Evolutionary conservation across 768 basidiomycete genomes (phyloP), one percentile per base, ranked within the genome.

Genomic region (Tephrocybe sp.): DNA sequence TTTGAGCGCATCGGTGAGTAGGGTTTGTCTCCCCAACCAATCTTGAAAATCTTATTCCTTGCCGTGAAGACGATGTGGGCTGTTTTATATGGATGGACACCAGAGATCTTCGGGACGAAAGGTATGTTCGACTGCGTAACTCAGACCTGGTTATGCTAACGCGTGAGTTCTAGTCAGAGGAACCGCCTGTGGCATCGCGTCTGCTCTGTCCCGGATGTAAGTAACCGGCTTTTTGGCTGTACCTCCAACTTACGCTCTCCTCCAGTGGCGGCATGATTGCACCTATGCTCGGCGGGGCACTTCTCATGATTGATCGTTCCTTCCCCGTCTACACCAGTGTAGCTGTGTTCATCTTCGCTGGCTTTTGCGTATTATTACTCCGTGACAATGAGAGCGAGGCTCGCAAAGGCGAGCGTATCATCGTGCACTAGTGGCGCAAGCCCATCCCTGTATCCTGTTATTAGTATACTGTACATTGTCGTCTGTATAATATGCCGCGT

Each of bases 31-130:
- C n/a, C 14, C 9, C 39, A 45, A 2, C 45, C 5, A 39, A 20
- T 8, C 23, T 40, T 33, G 39, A 19, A 35, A 10, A 22, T 39
- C 30, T 14, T 26, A 22, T 42, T 17, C 12, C 36, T 48, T 20
- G 19, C 19, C 20, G 5, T 49, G 1, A 56, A 87, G 85, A 76
- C 85, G 2, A 90, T 91, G 90, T 92, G 87, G 79, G 88, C 90
- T 10, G 85, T 92, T n/a, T 59, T 92, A 45, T 92, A 92, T 58
- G 89, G 89, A 68, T 90, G 89, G 86, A 92, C 92, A 0, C 92
- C 92, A 3, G 89, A 91, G 66, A 86, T 92, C 12, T 94, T 95
- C 61, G 83, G 79, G 0, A 91, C 90, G 0, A 83, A 83, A 72
- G 79, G 85, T 85, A 58, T 34, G 67, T 56, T 42, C n/a, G 38